Evolutionary conservation across 352 stramenopile species (phyloP), one percentile per base, ranked within the genome.

Genomic region (Pythium aquatile): DNA sequence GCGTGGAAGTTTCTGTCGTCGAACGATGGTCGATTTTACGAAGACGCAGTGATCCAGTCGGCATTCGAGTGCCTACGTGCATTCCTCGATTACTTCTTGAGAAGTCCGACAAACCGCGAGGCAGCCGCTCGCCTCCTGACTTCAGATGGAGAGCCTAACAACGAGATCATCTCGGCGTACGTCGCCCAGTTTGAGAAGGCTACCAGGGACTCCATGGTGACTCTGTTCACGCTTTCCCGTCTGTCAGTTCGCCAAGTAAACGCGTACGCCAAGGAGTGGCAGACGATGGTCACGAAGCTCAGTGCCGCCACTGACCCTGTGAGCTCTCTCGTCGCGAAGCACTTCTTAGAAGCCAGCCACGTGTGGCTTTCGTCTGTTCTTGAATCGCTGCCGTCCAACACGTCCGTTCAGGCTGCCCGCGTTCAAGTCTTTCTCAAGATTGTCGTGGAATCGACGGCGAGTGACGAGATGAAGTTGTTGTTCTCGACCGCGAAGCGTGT

Each of bases 31-130:
- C 73, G 81, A 42, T 87, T 82, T 20, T 70, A 77, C 33, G 81
- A 91, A 47, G 47, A 70, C n/a, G 63, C 72, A 33, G 84, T 74
- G 29, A 84, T 93, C 56, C 58, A 76, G 57, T 73, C 83, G 14
- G 85, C 79, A 60, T 88, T 89, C 32, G 86, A 95, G 62, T 95
- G 82, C 59, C n/a, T 90, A 17, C 80, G 78, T 1, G 84, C 79
- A 2, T 87, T 76, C 61, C 79, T 90, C 29, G 82, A 75, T 40
- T 85, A 88, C 24, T 93, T 93, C 33, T 61, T 92, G 44, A 77
- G 73, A 30, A 58, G 75, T 9, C 65, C 72, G 11, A 58, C 33
- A 24, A 87, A 76, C 53, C 53, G 53, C 2, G 57, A 56, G 13
- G 85, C 75, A 52, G 60, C 86, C 7, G 59, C 53, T 29, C 52